Evolutionary conservation across 2,329 filamentous ascomycete genomes (phyloP).

Genomic region (Blastomyces emzantsi): DNA sequence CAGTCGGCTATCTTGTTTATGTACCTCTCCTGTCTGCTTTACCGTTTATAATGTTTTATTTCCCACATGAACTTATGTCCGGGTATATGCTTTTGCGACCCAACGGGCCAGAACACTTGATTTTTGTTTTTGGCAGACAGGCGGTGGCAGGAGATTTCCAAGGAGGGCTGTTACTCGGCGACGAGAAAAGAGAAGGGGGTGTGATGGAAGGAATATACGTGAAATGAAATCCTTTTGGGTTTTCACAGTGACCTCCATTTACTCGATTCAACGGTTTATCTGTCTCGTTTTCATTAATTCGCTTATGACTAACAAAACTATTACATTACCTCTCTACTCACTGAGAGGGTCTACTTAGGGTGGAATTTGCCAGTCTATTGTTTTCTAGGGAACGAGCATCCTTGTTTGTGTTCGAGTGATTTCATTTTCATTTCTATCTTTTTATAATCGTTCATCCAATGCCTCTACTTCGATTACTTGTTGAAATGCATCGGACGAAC

Average conservation of each 20-base stretch:
- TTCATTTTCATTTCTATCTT: neutral
- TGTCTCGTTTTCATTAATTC: neutral
- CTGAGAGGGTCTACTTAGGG: neutral
- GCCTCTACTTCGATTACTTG: neutral
- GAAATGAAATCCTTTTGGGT: neutral
- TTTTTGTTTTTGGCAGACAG: neutral
- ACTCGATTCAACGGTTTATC: neutral
- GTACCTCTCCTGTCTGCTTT: neutral
- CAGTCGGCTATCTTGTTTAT: neutral
- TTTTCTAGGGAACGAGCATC: constrained; percentile 3
- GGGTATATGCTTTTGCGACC: neutral
- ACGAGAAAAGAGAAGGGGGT: neutral
- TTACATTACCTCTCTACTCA: neutral
- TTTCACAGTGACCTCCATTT: neutral
- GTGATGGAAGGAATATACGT: neutral
- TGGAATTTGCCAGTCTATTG: neutral
- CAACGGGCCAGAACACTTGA: neutral
- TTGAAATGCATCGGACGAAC: neutral
- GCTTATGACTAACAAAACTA: neutral
- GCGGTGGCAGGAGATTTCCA: neutral
- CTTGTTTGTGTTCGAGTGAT: neutral
- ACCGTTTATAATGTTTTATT: neutral
- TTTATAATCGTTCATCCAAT: neutral
- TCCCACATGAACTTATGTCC: neutral
- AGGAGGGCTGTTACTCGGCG: neutral